Base-by-base conservation (phyloP, 164 flowering plant species). In the Saururus chinensis region DNA sequence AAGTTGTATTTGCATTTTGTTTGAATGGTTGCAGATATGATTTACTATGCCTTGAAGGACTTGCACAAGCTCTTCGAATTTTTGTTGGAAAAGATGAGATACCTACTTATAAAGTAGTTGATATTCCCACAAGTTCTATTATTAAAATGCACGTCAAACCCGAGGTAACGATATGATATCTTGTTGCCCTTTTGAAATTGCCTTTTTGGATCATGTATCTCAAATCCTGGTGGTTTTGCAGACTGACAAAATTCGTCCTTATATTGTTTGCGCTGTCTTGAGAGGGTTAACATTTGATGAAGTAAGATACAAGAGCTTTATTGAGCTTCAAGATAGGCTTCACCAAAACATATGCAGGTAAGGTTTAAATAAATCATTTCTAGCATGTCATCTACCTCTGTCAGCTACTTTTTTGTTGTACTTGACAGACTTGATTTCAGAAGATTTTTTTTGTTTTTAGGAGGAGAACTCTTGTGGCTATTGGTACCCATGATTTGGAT, bases 341-440 rank as follows among this genome's bases (percentile, higher is more conserved):
- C 99, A 95, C 65, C 99, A 95, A 68, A 95, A 95, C 71, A 89
- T 95, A 4, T 95, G 99, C 75, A 65, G 99, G 99, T 90, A 82
- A 26, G 6, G 20, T 37, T 16, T 49, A 45, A 37, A 8, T 0
- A 19, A 30, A 17, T 4, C 9, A 30, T 37, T 59, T 64, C 19
- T 37, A 49, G n/a, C 20, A 35, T 30, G 12, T 55, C 1, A 10
- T 16, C 19, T 42, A 30, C 49, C 5, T 42, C 17, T 42, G 49
- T 42, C 17, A 10, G 7, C 9, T 30, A 30, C 37, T 42, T 4
- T 4, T 42, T 42, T 42, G 49, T 4, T 42, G 17, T 42, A 42
- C 17, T 42, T 42, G 49, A 42, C 16, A 14, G 19, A 57, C 49
- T 42, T 42, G 12, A 1, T 42, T 42, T 4, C 17, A 14, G 17